phyloP scores from a whole-genome alignment of 2,329 filamentous ascomycete species.

The Sporothrix mexicana region DNA sequence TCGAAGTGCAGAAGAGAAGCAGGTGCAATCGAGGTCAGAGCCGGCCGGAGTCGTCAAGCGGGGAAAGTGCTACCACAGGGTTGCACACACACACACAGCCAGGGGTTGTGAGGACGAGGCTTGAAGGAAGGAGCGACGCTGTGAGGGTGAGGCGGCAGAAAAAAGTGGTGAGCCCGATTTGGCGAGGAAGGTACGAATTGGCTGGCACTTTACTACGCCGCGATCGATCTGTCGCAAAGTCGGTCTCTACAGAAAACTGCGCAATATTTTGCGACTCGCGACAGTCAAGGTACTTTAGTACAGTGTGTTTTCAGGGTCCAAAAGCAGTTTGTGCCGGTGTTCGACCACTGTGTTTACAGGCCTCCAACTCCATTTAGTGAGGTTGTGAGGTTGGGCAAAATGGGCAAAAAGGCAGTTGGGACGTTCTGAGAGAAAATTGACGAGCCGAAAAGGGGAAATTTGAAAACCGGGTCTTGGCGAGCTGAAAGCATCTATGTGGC shows the following conservation, averaged over 20 bases:
- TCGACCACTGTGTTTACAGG: neutral
- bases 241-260: neutral
- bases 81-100: conserved; percentile 23
- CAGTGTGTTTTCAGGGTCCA: neutral
- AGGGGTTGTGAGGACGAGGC: neutral
- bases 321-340: neutral
- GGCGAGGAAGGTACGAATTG: neutral
- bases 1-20: neutral
- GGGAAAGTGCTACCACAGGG: conserved; percentile 25
- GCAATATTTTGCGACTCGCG: neutral
- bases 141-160: neutral
- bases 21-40: neutral
- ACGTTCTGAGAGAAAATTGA: neutral
- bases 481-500: conserved; percentile 19
- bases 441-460: conserved; percentile 1
- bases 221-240: conserved; percentile 8
- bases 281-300: neutral
- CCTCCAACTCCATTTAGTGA: neutral
- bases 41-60: conserved; percentile 5
- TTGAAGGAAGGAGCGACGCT: neutral
- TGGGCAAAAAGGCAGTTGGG: neutral
- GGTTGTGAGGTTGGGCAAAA: conserved; percentile 19
- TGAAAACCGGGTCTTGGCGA: neutral
- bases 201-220: neutral
- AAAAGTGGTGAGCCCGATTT: conserved; percentile 19